Base-by-base conservation (phyloP, 2,329 filamentous ascomycete genomes). In the Stagonosporopsis tanaceti region DNA sequence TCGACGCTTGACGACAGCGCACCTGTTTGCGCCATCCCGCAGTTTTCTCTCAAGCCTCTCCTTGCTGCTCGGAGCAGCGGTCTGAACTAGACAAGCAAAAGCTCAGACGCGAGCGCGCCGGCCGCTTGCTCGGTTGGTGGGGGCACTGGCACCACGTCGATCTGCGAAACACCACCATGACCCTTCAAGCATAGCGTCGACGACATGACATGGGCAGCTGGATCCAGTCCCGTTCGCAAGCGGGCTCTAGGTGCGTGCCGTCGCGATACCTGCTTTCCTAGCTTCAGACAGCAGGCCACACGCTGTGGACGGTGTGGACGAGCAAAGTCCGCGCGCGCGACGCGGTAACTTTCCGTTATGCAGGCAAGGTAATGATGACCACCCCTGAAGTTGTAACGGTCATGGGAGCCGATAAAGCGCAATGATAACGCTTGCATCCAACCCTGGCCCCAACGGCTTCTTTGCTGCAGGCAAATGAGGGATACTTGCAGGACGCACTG, bases 121-220 rank as follows among this genome's bases (percentile, higher is more conserved):
- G 50, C 37, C 47, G 46, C 47, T 50, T 52, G 44, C 44, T 57
- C 54, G 64, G 59, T 63, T 58, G 62, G 61, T 47, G 55, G 56
- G 61, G 48, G 67, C 67, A 68, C 68, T 71, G 68, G 68, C 65
- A 72, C 66, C 62, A 60, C 57, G 63, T 68, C 65, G 66, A 68
- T 66, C 65, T 58, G 59, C 55, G 57, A 65, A 64, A 45, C 58
- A 39, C 39, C 42, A 50, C 66, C 60, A 63, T 54, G 27, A 47
- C 62, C 24, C 52, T 57, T 62, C 7, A 37, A 59, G 67, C 28
- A 61, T 67, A 48, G 70, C 57, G 55, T 46, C 25, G 24, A 35
- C 46, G 45, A 40, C 27, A 38, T 40, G 54, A 53, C 48, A 57
- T 27, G 54, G 47, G 39, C 44, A 35, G 32, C 48, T 57, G 39